Percentiles rank a stretch among this genome's conserved stretches.
These are phyloP conservation scores for Hydrangea macrophylla DNA, from an alignment of 148 eudicot species.

Conservation along the genomic window DNA sequence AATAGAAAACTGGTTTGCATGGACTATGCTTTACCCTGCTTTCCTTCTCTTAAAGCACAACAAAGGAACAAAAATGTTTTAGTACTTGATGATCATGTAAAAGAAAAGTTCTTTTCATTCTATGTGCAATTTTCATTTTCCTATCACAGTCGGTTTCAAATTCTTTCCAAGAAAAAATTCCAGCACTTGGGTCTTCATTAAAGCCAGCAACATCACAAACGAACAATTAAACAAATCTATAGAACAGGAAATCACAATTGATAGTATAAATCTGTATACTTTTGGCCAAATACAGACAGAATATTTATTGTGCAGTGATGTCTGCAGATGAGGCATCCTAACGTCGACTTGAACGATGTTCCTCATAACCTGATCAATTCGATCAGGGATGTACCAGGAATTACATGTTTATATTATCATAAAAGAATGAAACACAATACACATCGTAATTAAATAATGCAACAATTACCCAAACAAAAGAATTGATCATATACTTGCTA, in stretches of 20 bases:
- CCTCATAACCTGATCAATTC: no score
- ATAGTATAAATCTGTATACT: not conserved
- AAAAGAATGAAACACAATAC: no score
- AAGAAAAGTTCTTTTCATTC: not conserved
- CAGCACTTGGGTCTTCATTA: not conserved
- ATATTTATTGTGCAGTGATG: not conserved
- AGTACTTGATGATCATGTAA: no score
- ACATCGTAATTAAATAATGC: not conserved
- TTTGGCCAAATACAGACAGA: not conserved
- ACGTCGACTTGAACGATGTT: no score
- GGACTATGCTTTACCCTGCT: no score
- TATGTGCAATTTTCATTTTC: not conserved
- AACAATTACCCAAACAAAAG: not conserved
- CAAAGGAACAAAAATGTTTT: not conserved
- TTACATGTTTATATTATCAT: no score
- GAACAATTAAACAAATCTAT: not conserved
- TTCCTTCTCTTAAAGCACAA: not conserved
- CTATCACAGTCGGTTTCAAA: no score
- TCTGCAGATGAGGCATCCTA: no score
- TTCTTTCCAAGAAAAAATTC: not conserved
- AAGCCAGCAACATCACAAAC: not conserved
- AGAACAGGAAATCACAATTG: not conserved
- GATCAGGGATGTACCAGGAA: no score
- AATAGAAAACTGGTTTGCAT: no score
- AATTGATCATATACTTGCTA: not conserved